A percentile compares a stretch with the other conserved stretches of the same genome.
Evolutionary conservation across 2,329 filamentous ascomycete genomes (phyloP).

Genomic region (Fragosphaeria purpurea): DNA sequence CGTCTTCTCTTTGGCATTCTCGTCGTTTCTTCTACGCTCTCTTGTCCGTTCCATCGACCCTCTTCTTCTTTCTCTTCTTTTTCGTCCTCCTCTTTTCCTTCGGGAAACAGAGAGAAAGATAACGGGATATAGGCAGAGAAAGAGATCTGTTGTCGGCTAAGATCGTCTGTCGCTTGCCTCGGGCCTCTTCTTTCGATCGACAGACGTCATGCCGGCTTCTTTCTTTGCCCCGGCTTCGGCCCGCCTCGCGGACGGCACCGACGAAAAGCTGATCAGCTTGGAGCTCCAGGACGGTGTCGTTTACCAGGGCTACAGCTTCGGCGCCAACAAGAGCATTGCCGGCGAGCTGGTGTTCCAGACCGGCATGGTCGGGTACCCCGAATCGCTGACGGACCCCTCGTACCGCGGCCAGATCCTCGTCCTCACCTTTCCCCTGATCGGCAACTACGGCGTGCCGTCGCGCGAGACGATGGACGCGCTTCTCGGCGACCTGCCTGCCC

Average conservation of each 20-base stretch:
- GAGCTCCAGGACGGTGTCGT: constrained; percentile 87
- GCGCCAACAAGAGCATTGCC: constrained; percentile 84
- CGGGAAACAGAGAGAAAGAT: not conserved
- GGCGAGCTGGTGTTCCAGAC: constrained; percentile 99
- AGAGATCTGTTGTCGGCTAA: not conserved
- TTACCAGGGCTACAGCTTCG: constrained; percentile 94
- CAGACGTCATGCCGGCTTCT: constrained; percentile 23
- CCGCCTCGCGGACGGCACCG: constrained; percentile 39
- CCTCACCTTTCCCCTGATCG: constrained; percentile 88
- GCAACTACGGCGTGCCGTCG: constrained; percentile 95
- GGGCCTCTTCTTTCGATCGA: too few relatives aligned
- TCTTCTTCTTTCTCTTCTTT: not conserved
- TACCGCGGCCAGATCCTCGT: constrained; percentile 92
- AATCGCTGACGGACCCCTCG: constrained; percentile 80
- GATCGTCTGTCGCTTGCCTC: too few relatives aligned
- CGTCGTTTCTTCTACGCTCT: not conserved
- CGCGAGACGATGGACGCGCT: constrained; percentile 76
- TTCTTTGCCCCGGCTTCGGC: constrained; percentile 50
- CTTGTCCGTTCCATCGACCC: not conserved
- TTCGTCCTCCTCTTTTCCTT: constrained; percentile 1
- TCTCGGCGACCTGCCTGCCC: constrained; percentile 72
- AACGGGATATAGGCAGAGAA: not conserved
- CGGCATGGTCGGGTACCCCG: constrained; percentile 97
- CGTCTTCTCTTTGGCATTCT: not conserved
- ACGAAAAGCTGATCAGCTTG: constrained; percentile 65